These are phyloP conservation scores for Cercospora sp. DNA, from an alignment of 2,329 filamentous ascomycete genomes.

Conservation along the genomic window DNA sequence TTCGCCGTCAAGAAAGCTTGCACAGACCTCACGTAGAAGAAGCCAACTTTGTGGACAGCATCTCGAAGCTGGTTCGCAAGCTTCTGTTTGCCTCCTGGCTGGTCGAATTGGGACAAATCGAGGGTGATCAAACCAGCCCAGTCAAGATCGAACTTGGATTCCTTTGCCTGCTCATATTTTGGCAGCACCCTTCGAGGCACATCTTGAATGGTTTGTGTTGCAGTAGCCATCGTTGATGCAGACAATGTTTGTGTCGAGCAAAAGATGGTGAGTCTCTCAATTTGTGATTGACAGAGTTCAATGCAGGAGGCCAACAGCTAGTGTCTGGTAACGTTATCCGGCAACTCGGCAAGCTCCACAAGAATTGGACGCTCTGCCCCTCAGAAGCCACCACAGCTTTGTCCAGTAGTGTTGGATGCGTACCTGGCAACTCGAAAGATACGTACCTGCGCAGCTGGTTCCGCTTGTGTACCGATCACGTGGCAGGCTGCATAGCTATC, in stretches of 20 bases:
- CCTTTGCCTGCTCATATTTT: constrained; percentile 26
- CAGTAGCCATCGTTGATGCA: constrained; percentile 23
- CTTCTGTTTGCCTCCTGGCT: constrained; percentile 56
- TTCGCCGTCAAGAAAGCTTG: too few relatives aligned
- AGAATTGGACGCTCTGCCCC: background rate
- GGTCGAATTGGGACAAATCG: constrained; percentile 56
- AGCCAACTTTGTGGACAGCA: constrained; percentile 52
- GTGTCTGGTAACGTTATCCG: constrained; percentile 7
- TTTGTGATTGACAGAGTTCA: background rate
- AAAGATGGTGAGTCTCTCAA: too few relatives aligned
- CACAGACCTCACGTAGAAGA: constrained; percentile 58
- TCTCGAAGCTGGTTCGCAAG: constrained; percentile 58
- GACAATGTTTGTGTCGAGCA: background rate
- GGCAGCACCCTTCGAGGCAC: constrained; percentile 20
- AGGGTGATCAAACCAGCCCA: constrained; percentile 62
- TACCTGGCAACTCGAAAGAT: constrained; percentile 8
- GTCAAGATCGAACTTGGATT: constrained; percentile 30
- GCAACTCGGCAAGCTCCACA: constrained; percentile 4
- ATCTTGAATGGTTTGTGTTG: constrained; percentile 24
- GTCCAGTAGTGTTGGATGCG: constrained; percentile 10
- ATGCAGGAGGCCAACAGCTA: background rate
- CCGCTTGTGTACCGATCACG: constrained; percentile 11
- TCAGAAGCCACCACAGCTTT: constrained; percentile 8
- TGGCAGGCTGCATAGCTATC: constrained; percentile 11
- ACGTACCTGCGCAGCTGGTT: constrained; percentile 1